Evolutionary conservation across 1,284 basidiomycete species (phyloP), one percentile per base, ranked within the genome.

Genomic region (Grifola frondosa): DNA sequence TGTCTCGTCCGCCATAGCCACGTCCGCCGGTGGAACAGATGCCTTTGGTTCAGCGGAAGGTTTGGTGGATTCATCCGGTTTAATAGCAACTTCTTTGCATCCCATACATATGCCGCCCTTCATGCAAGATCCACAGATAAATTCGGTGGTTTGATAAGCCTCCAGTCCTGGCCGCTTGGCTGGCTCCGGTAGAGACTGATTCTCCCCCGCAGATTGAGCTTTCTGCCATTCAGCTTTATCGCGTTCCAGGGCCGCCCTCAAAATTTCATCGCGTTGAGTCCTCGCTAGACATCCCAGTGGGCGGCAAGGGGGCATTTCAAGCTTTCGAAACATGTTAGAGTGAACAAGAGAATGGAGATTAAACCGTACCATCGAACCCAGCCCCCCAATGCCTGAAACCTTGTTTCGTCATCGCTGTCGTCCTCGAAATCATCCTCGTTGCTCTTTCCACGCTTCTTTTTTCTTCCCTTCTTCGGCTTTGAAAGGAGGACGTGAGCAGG

Each of bases 331-430:
- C 25, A 29, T 24, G 20, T 30, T 29, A 17, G n/a, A 7, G 39
- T 31, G 19, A 34, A 44, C 31, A 15, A 20, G 17, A 24, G 16
- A 10, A 47, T 29, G n/a, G 24, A 36, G 21, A 26, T n/a, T 48
- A 30, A 11, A 8, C 17, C 77, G 43, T 60, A 88, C 87, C 91
- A 94, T 68, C 83, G 77, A 45, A 93, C 80, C 91, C 91, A 95
- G 20, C 91, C 91, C 17, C 88, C 87, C 30, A 88, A 66, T 5
- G 61, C 61, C n/a, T 60, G 64, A 6, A 81, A 64, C 34, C 69
- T 68, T 40, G 81, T 79, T 33, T 80, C 76, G 3, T 77, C 74
- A 25, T 74, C 70, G 41, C 73, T 75, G 19, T 78, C 75, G n/a
- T 73, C 73, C 4, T 78, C 75, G 19, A 74, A 71, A 42, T 74